Percentiles rank a stretch among this genome's conserved stretches.
These are phyloP conservation scores for Leishmania tarentolae DNA, from an alignment of 208 protist species.

Conservation along the genomic window DNA sequence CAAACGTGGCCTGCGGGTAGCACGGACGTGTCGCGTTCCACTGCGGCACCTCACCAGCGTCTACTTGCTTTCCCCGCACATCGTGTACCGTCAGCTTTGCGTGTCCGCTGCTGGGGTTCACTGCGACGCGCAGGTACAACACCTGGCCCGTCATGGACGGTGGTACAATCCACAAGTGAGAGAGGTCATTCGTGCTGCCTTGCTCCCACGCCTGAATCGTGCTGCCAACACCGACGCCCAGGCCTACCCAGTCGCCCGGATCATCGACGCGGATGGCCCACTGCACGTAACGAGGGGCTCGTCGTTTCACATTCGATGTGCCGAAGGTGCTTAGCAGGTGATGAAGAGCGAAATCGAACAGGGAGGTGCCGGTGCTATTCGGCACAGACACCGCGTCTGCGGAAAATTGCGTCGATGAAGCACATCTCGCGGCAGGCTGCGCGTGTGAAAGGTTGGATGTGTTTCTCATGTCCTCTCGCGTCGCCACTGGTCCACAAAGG, in stretches of 20 bases:
- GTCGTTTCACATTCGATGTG: conserved; percentile 24
- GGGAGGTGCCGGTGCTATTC: conserved; percentile 67
- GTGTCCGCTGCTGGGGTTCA: conserved; percentile 51
- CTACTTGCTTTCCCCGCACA: conserved; percentile 57
- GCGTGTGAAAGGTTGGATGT: neutral
- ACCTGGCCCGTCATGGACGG: conserved; percentile 29
- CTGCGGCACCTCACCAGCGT: conserved; percentile 79
- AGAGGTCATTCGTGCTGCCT: conserved; percentile 63
- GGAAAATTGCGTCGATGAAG: conserved; percentile 10
- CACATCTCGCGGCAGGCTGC: conserved; percentile 8
- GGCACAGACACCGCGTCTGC: conserved; percentile 46
- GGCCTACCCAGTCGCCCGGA: conserved; percentile 84
- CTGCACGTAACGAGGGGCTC: conserved; percentile 38
- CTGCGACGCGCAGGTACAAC: conserved; percentile 61
- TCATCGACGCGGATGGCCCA: conserved; percentile 79
- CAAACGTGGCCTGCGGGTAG: conserved; percentile 88
- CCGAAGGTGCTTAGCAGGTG: conserved; percentile 44
- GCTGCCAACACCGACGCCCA: conserved; percentile 83
- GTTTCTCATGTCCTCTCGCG: conserved; percentile 10
- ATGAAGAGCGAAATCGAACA: conserved; percentile 73
- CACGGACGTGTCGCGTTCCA: conserved; percentile 70
- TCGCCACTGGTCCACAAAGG: neutral
- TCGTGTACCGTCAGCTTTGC: conserved; percentile 85
- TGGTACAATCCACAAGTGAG: conserved; percentile 86
- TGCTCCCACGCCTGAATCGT: conserved; percentile 59